Conservation (phyloP, 441 rosid species). For the Croton setiger region DNA sequence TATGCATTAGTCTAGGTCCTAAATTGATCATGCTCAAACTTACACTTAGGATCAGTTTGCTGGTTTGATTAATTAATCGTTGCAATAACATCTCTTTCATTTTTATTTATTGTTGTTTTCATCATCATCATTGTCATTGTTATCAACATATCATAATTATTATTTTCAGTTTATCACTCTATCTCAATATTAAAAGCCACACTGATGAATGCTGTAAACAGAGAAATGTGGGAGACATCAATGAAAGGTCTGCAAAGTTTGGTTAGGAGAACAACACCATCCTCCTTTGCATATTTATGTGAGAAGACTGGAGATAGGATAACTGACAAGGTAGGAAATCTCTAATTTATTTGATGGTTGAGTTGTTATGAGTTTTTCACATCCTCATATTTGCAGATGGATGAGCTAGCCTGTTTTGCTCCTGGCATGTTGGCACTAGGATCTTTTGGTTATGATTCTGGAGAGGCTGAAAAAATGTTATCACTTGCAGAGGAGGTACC, state of each 20-base stretch:
- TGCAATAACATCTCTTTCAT: neutral
- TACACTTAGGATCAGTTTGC: neutral
- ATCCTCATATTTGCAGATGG: constrained; percentile 64
- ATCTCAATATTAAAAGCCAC: constrained; percentile 12
- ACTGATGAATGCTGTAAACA: constrained; percentile 36
- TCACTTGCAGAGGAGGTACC: constrained; percentile 94
- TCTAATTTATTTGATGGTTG: neutral
- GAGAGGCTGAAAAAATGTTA: constrained; percentile 58
- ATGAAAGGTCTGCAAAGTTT: constrained; percentile 90
- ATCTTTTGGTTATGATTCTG: constrained; percentile 70
- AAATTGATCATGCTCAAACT: neutral
- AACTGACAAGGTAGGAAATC: constrained; percentile 60
- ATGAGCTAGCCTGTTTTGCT: constrained; percentile 98
- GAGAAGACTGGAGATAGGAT: constrained; percentile 70
- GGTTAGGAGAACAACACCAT: constrained; percentile 75
- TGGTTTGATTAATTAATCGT: constrained; percentile 4
- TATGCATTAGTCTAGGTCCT: neutral
- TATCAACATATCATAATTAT: neutral
- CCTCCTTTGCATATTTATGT: constrained; percentile 79
- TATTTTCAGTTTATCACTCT: neutral
- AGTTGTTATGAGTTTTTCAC: constrained; percentile 1
- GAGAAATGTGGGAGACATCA: constrained; percentile 99
- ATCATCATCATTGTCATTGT: neutral
- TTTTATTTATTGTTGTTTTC: neutral
- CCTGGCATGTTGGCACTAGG: constrained; percentile 99